Evolutionary conservation across 73 alveolate species (phyloP).

Genomic region (Blepharisma japonicum): DNA sequence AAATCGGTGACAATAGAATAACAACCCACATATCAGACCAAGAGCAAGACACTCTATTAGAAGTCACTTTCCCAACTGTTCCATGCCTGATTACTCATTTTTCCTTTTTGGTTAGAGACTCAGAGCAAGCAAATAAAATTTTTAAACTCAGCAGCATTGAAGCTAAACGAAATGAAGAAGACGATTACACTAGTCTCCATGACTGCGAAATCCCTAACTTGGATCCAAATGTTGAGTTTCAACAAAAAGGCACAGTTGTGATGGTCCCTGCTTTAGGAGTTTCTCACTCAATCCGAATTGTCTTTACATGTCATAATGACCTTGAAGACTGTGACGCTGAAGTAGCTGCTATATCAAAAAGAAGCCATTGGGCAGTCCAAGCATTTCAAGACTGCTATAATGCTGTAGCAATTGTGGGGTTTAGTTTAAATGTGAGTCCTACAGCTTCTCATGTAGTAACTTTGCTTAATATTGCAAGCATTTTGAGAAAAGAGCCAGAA

Average conservation of each 20-base stretch:
- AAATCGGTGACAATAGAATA: background rate
- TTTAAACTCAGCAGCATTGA: slow-evolving; percentile 11
- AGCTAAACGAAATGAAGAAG: slow-evolving; percentile 5
- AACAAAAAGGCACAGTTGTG: slow-evolving; percentile 18
- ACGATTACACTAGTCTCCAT: slow-evolving; percentile 6
- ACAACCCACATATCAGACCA: background rate
- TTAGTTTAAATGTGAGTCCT: slow-evolving; percentile 27
- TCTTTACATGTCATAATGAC: background rate
- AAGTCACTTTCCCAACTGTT: slow-evolving; percentile 2
- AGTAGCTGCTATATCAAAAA: slow-evolving; percentile 28
- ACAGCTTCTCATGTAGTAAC: slow-evolving; percentile 34
- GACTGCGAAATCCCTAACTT: slow-evolving; percentile 9
- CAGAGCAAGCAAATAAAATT: slow-evolving; percentile 13
- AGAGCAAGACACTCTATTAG: background rate
- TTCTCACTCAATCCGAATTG: background rate
- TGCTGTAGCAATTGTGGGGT: slow-evolving; percentile 29
- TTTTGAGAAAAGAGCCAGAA: slow-evolving; percentile 35
- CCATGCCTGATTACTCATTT: slow-evolving; percentile 6
- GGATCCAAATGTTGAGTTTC: slow-evolving; percentile 18
- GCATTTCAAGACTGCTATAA: background rate
- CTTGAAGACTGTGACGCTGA: slow-evolving; percentile 13
- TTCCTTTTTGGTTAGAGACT: slow-evolving; percentile 4
- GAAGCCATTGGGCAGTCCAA: slow-evolving; percentile 20
- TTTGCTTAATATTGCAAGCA: slow-evolving; percentile 38
- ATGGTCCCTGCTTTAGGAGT: slow-evolving; percentile 20